A percentile compares a stretch with the other conserved stretches of the same genome.
Conservation (phyloP, 1,284 basidiomycete genomes). For the Erythrobasidium hasegawianum region DNA sequence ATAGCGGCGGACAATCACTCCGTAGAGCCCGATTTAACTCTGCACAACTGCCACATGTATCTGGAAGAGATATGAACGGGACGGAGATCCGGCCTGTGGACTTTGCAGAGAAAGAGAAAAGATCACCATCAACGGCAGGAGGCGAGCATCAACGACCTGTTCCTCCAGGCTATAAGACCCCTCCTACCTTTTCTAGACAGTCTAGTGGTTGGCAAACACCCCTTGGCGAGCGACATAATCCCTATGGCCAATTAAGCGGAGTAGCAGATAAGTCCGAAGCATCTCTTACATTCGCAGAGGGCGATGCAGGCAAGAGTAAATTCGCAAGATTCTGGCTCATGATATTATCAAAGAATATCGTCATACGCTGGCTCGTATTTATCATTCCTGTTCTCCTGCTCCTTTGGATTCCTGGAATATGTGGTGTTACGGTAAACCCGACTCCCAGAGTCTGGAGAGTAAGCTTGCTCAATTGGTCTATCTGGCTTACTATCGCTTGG, state of each 20-base stretch:
- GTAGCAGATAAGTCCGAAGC: slow-evolving; percentile 20
- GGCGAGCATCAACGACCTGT: not conserved
- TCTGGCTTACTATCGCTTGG: slow-evolving; percentile 45
- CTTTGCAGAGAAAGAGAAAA: slow-evolving; percentile 5
- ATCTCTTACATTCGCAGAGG: slow-evolving; percentile 33
- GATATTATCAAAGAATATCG: slow-evolving; percentile 52
- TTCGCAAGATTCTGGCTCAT: slow-evolving; percentile 39
- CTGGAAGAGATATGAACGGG: not conserved
- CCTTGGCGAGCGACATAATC: not conserved
- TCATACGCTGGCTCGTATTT: slow-evolving; percentile 71
- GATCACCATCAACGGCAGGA: not conserved
- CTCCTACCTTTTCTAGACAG: slow-evolving; percentile 19
- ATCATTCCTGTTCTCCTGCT: slow-evolving; percentile 67
- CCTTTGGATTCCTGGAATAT: slow-evolving; percentile 68
- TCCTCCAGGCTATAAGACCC: slow-evolving; percentile 27
- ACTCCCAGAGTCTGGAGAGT: slow-evolving; percentile 59
- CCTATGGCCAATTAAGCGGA: slow-evolving; percentile 29
- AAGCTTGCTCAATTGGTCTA: slow-evolving; percentile 72
- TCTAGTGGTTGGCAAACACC: not conserved
- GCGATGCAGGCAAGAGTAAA: slow-evolving; percentile 36
- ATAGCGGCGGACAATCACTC: not conserved
- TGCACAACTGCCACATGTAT: not conserved
- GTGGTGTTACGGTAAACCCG: slow-evolving; percentile 62
- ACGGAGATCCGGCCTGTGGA: slow-evolving; percentile 1
- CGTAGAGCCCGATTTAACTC: not conserved